Evolutionary conservation across 805 yeast species (phyloP).

Genomic region (Schwanniomyces polymorphus): DNA sequence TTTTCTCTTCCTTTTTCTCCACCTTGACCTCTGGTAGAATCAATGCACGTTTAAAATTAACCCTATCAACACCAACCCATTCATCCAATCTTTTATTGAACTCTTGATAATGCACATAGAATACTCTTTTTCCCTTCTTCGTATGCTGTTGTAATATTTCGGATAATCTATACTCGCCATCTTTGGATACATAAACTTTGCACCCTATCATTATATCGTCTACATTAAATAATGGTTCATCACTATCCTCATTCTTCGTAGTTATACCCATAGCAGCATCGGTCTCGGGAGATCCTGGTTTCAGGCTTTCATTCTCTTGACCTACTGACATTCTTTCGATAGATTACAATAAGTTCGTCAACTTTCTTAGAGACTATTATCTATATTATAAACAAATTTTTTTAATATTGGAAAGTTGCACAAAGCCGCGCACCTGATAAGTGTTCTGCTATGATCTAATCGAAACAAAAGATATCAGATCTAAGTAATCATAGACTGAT

Average conservation of each 20-base stretch:
- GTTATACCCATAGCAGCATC: constrained; percentile 12
- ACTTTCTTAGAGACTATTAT: background rate
- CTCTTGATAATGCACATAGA: constrained; percentile 92
- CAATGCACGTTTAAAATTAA: constrained; percentile 70
- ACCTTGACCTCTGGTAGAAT: constrained; percentile 65
- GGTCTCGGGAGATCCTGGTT: constrained; percentile 8
- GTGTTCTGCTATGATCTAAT: no score
- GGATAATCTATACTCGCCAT: constrained; percentile 75
- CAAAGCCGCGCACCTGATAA: background rate
- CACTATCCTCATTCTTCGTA: constrained; percentile 1
- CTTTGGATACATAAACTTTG: constrained; percentile 79
- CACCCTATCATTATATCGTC: constrained; percentile 72
- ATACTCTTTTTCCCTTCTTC: constrained; percentile 74
- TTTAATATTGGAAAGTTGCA: background rate
- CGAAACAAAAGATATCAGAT: no score
- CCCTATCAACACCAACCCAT: constrained; percentile 76
- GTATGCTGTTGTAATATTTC: constrained; percentile 78
- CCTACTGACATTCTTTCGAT: constrained; percentile 9
- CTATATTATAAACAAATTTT: background rate
- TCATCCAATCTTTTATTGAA: constrained; percentile 96
- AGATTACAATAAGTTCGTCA: background rate
- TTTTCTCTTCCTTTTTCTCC: constrained; percentile 46
- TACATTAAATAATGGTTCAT: constrained; percentile 18
- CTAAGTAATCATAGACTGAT: no score
- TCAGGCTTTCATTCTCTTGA: constrained; percentile 2